Evolutionary conservation across 352 stramenopile species (phyloP).

Genomic region (Phytophthora europaea): DNA sequence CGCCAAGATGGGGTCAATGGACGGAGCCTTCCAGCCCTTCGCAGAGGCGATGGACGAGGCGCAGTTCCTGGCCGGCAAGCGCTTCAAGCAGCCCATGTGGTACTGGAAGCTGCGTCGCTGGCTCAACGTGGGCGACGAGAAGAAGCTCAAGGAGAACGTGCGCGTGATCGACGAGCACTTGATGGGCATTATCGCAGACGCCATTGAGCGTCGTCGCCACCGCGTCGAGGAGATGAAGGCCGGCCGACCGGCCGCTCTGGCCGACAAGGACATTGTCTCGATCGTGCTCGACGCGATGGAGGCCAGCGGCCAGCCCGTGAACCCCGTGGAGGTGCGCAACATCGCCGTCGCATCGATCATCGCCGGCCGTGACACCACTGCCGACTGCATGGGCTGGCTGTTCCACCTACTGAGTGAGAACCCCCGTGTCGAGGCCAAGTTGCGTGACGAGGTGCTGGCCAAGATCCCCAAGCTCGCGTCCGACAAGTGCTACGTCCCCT

Average conservation of each 20-base stretch:
- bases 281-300: slow-evolving; percentile 36
- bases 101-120: slow-evolving; percentile 56
- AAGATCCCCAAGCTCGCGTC: slow-evolving; percentile 37
- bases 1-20: slow-evolving; percentile 41
- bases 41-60: slow-evolving; percentile 44
- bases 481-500: slow-evolving; percentile 37
- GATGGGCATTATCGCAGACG: slow-evolving; percentile 47
- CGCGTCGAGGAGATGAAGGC: slow-evolving; percentile 20
- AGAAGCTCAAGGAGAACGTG: slow-evolving; percentile 42
- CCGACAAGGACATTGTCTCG: slow-evolving; percentile 39
- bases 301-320: slow-evolving; percentile 27
- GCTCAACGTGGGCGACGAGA: slow-evolving; percentile 53
- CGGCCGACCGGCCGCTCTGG: background rate
- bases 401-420: slow-evolving; percentile 40
- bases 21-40: slow-evolving; percentile 47
- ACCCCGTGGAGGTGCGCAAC: slow-evolving; percentile 55
- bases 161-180: slow-evolving; percentile 51
- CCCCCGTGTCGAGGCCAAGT: slow-evolving; percentile 33
- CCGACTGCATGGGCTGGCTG: slow-evolving; percentile 65
- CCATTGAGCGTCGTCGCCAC: slow-evolving; percentile 40
- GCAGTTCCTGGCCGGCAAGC: slow-evolving; percentile 32
- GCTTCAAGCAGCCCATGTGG: slow-evolving; percentile 48
- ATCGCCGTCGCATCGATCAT: slow-evolving; percentile 81
- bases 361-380: slow-evolving; percentile 76
- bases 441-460: slow-evolving; percentile 31